These are phyloP conservation scores for Pterocarpus santalinus DNA, from an alignment of 306 rosid species.

Conservation along the genomic window DNA sequence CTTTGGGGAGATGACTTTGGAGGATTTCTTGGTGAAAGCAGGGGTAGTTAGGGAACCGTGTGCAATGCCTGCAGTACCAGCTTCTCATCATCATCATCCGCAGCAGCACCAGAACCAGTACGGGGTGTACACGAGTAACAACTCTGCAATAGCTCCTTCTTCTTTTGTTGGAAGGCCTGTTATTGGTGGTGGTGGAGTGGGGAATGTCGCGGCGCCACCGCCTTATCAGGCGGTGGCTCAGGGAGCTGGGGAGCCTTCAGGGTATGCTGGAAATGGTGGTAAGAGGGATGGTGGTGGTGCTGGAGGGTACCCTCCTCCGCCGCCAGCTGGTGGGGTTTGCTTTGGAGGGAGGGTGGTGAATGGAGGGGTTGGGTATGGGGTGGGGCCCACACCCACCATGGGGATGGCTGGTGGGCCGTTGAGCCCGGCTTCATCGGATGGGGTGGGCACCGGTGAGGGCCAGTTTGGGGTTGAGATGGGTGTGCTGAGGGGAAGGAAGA, in stretches of 20 bases:
- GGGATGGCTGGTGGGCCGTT: slow-evolving; percentile 56
- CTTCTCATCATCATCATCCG: slow-evolving; percentile 31
- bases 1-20: slow-evolving; percentile 93
- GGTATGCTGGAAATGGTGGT: slow-evolving; percentile 60
- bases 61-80: slow-evolving; percentile 11
- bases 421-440: slow-evolving; percentile 82
- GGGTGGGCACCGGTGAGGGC: slow-evolving; percentile 57
- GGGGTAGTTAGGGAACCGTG: slow-evolving; percentile 77
- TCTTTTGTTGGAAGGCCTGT: slow-evolving; percentile 54
- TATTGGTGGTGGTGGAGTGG: slow-evolving; percentile 16
- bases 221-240: slow-evolving; percentile 56
- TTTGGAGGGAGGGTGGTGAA: slow-evolving; percentile 73
- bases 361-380: slow-evolving; percentile 61
- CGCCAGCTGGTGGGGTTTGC: slow-evolving; percentile 47
- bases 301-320: slow-evolving; percentile 40
- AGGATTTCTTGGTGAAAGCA: slow-evolving; percentile 89
- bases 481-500: slow-evolving; percentile 76
- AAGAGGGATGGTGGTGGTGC: slow-evolving; percentile 56
- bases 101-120: slow-evolving; percentile 57
- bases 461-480: slow-evolving; percentile 73
- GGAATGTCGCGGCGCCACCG: slow-evolving; percentile 40
- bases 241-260: slow-evolving; percentile 58
- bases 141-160: slow-evolving; percentile 47
- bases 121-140: slow-evolving; percentile 50
- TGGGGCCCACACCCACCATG: slow-evolving; percentile 44